Evolutionary conservation across 1,284 basidiomycete species (phyloP).

Genomic region (Ceratobasidium theobromae): DNA sequence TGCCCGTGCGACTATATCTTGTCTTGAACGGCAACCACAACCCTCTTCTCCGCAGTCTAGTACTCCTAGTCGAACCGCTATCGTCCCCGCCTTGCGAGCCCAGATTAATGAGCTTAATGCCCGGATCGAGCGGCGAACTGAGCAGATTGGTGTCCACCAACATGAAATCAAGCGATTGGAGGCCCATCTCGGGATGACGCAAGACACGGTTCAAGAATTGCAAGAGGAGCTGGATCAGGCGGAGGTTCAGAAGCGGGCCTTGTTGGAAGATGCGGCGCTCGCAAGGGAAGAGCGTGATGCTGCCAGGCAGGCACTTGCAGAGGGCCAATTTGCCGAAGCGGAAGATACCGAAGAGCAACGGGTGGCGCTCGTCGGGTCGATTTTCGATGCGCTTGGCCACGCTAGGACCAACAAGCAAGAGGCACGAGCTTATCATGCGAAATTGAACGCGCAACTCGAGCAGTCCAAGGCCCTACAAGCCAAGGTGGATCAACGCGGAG

Average conservation of each 20-base stretch:
- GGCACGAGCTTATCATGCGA: not conserved
- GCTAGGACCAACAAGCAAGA: not conserved
- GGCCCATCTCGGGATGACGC: conserved; percentile 32
- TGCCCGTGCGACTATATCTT: conserved; percentile 9
- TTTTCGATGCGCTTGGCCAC: conserved; percentile 8
- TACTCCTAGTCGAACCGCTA: conserved; percentile 8
- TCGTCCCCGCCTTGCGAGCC: conserved; percentile 25
- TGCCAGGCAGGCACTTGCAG: conserved; percentile 14
- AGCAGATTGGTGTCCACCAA: conserved; percentile 37
- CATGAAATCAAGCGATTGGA: conserved; percentile 35
- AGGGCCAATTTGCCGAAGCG: conserved; percentile 1
- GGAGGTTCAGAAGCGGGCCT: conserved; percentile 9
- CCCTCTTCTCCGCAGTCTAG: conserved; percentile 14
- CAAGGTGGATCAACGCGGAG: not conserved
- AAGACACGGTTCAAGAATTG: conserved; percentile 33
- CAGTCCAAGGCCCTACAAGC: not conserved
- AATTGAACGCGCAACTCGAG: not conserved
- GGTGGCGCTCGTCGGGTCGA: not conserved
- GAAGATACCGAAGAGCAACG: conserved; percentile 5
- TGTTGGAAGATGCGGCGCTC: conserved; percentile 32
- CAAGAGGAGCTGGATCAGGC: conserved; percentile 26
- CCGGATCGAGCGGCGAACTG: conserved; percentile 34
- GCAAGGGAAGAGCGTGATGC: conserved; percentile 34
- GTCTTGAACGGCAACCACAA: conserved; percentile 15
- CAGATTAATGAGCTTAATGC: conserved; percentile 34